These are phyloP conservation scores for Kodamaea kakaduensis DNA, from an alignment of 805 yeast genomes.

Conservation along the genomic window DNA sequence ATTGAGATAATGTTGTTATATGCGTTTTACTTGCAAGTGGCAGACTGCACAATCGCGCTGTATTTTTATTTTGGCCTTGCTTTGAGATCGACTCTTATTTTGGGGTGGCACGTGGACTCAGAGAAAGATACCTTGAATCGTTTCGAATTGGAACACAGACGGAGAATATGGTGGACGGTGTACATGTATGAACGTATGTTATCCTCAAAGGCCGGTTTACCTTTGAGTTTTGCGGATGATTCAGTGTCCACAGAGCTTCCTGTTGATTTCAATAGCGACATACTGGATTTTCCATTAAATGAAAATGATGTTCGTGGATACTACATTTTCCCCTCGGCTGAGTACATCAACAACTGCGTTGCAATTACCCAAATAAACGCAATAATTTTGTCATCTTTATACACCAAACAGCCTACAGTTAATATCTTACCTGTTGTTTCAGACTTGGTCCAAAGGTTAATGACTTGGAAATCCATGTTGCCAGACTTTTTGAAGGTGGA, in stretches of 20 bases:
- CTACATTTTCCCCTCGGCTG: slow-evolving; percentile 76
- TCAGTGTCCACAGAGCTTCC: slow-evolving; percentile 79
- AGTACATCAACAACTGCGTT: slow-evolving; percentile 70
- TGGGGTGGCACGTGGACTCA: slow-evolving; percentile 82
- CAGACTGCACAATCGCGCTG: slow-evolving; percentile 78
- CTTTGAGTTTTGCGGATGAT: slow-evolving; percentile 73
- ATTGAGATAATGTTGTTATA: slow-evolving; percentile 69
- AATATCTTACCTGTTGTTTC: slow-evolving; percentile 73
- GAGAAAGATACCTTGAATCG: slow-evolving; percentile 56
- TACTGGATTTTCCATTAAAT: slow-evolving; percentile 32
- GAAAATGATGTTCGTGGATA: slow-evolving; percentile 55
- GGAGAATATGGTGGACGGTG: slow-evolving; percentile 48
- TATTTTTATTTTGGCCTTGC: slow-evolving; percentile 79
- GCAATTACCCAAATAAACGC: slow-evolving; percentile 78
- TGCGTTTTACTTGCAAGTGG: slow-evolving; percentile 78
- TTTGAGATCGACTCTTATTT: slow-evolving; percentile 61
- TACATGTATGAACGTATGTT: slow-evolving; percentile 64
- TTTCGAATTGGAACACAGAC: slow-evolving; percentile 51
- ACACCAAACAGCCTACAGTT: slow-evolving; percentile 72
- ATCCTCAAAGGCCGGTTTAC: slow-evolving; percentile 78
- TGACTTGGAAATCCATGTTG: slow-evolving; percentile 63
- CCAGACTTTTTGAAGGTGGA: slow-evolving; percentile 66
- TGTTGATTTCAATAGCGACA: slow-evolving; percentile 60
- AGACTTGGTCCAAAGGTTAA: slow-evolving; percentile 60
- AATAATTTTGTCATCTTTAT: slow-evolving; percentile 60